Conservation (phyloP, 2,329 filamentous ascomycete species). For the Arthrobotrys sphaeroides region DNA sequence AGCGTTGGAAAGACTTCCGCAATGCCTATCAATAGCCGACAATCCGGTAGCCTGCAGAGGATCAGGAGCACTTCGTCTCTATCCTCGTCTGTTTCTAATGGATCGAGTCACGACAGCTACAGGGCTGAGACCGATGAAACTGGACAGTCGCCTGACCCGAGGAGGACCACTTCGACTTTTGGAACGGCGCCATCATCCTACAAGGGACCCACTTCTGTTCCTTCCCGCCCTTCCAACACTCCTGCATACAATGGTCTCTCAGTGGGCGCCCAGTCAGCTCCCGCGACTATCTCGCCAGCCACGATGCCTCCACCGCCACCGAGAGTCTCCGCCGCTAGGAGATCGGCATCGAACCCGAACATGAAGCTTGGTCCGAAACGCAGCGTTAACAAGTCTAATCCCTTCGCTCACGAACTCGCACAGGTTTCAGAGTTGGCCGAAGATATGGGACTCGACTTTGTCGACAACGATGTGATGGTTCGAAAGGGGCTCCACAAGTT, state of each 20-base stretch:
- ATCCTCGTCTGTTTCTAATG: conserved; percentile 36
- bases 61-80: conserved; percentile 44
- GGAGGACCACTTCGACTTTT: conserved; percentile 20
- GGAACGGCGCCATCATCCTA: conserved; percentile 9
- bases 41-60: conserved; percentile 39
- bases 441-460: conserved; percentile 69
- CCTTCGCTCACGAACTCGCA: conserved; percentile 88
- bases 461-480: conserved; percentile 75
- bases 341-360: conserved; percentile 51
- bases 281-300: conserved; percentile 10
- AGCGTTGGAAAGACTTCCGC: conserved; percentile 24
- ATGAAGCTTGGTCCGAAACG: conserved; percentile 58
- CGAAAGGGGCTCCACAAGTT: conserved; percentile 77
- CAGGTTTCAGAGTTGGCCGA: conserved; percentile 93
- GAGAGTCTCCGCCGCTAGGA: conserved; percentile 30
- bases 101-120: conserved; percentile 35
- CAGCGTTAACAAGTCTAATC: conserved; percentile 66
- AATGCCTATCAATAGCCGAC: conserved; percentile 1
- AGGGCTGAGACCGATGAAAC: conserved; percentile 25
- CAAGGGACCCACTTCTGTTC: conserved; percentile 3
- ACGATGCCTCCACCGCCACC: conserved; percentile 43
- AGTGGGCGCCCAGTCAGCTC: conserved; percentile 52
- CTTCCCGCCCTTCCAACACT: conserved; percentile 58
- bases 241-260: conserved; percentile 56
- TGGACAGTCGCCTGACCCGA: conserved; percentile 24